Evolutionary conservation across 164 flowering plant genomes (phyloP), one percentile per base, ranked within the genome.

Genomic region (Stephania cephalantha): DNA sequence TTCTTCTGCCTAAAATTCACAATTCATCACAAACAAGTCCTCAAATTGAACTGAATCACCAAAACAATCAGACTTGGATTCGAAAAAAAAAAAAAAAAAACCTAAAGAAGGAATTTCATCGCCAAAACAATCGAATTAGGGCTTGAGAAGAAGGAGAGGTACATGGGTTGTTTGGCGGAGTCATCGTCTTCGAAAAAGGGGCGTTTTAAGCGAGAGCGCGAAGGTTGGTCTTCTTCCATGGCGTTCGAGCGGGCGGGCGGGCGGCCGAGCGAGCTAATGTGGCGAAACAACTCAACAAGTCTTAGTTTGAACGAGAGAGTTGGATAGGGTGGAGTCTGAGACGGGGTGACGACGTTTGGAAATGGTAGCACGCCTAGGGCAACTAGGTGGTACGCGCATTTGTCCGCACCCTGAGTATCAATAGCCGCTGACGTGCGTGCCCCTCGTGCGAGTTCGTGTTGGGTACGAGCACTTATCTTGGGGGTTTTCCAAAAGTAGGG

Each of bases 1-100:
- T 75, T 85, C 86, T 90, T 91, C 74, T 85, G 84, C 87, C 96
- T 91, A 82, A 17, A 72, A 74, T 10, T 15, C 11, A 9, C 13
- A 50, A 69, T 69, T 9, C 55, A 35, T 67, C 61, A 61, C 70
- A 5, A 76, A 20, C 20, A 61, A 15, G 3, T 20, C 31, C 13
- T 7, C 15, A 68, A 48, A 20, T 70, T 35, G 35, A 31, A 15
- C 48, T 30, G 12, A 20, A 22, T 10, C 4, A 1, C 68, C 35
- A 67, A 48, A 22, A 12, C 35, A 61, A 15, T 13, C 61, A 55
- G 17, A 55, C 5, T n/a, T 12, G 17, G 18, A 48, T 12, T 48
- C 53, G 8, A 0, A 1, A 9, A 48, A 48, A 12, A 2, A 48
- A 35, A 11, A 11, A 15, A n/a, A 73, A 53, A 53, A n/a, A n/a